Conservation (phyloP, 441 rosid species). For the Croton setiger region DNA sequence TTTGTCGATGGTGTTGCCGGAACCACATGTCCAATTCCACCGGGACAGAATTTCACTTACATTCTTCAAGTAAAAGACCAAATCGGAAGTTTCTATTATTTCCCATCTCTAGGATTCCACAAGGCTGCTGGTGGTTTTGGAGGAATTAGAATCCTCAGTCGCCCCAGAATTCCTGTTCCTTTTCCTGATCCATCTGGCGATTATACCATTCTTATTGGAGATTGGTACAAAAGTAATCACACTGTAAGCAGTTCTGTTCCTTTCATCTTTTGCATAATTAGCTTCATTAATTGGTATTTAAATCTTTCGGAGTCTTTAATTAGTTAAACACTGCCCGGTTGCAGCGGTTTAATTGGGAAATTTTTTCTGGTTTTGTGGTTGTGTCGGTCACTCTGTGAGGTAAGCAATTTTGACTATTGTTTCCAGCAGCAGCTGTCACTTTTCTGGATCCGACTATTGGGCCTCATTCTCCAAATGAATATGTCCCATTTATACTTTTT, state of each 20-base stretch:
- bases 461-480: neutral
- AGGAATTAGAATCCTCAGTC: slow-evolving; percentile 77
- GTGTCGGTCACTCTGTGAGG: slow-evolving; percentile 8
- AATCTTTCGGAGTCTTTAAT: neutral
- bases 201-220: slow-evolving; percentile 81
- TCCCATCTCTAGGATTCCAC: slow-evolving; percentile 88
- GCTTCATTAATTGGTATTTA: neutral
- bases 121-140: slow-evolving; percentile 96
- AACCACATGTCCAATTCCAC: slow-evolving; percentile 93
- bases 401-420: neutral
- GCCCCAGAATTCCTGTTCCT: slow-evolving; percentile 86
- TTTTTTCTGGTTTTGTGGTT: neutral
- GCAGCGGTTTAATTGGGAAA: neutral
- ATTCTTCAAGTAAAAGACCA: slow-evolving; percentile 91
- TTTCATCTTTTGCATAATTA: neutral
- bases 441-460: slow-evolving; percentile 1
- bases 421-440: neutral
- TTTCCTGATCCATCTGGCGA: slow-evolving; percentile 76
- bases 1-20: slow-evolving; percentile 76
- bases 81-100: slow-evolving; percentile 88
- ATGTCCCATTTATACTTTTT: too few relatives aligned
- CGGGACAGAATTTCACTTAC: slow-evolving; percentile 77
- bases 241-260: slow-evolving; percentile 39
- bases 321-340: neutral
- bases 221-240: slow-evolving; percentile 82